These are phyloP conservation scores for Claviceps cyperi DNA, from an alignment of 2,329 filamentous ascomycete species.

Conservation along the genomic window DNA sequence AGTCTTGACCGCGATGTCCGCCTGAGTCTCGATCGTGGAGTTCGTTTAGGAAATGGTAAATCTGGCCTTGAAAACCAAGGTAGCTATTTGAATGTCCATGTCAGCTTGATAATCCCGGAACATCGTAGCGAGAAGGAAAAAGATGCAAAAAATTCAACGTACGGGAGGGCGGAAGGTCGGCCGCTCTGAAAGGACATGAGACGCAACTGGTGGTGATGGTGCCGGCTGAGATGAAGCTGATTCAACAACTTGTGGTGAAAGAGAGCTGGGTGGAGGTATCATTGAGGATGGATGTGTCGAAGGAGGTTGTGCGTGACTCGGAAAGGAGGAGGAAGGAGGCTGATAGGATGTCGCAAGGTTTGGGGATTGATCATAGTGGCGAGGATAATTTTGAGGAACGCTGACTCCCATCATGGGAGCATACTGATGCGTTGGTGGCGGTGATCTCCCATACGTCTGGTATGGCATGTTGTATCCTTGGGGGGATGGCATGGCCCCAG, in stretches of 20 bases:
- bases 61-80: slow-evolving; percentile 43
- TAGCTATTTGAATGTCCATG: slow-evolving; percentile 24
- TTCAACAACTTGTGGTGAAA: slow-evolving; percentile 26
- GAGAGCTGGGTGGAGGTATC: slow-evolving; percentile 30
- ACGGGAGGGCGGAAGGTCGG: slow-evolving; percentile 35
- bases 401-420: slow-evolving; percentile 35
- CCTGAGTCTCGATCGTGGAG: slow-evolving; percentile 23
- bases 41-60: slow-evolving; percentile 31
- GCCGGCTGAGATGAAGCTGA: slow-evolving; percentile 11
- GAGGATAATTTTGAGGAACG: slow-evolving; percentile 31
- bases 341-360: slow-evolving; percentile 42
- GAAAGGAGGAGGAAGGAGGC: slow-evolving; percentile 30
- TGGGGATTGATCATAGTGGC: slow-evolving; percentile 36
- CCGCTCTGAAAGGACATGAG: slow-evolving; percentile 7
- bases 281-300: slow-evolving; percentile 34
- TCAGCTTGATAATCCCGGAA: background rate
- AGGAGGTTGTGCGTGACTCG: slow-evolving; percentile 34
- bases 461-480: slow-evolving; percentile 32
- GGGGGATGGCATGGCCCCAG: slow-evolving; percentile 26
- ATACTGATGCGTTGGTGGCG: slow-evolving; percentile 40
- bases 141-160: slow-evolving; percentile 17
- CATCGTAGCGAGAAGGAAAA: background rate
- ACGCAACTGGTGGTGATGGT: slow-evolving; percentile 1
- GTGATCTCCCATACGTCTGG: slow-evolving; percentile 33
- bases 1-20: slow-evolving; percentile 22